These are phyloP conservation scores for Pythium plurisporium DNA, from an alignment of 352 stramenopile species.

Conservation along the genomic window DNA sequence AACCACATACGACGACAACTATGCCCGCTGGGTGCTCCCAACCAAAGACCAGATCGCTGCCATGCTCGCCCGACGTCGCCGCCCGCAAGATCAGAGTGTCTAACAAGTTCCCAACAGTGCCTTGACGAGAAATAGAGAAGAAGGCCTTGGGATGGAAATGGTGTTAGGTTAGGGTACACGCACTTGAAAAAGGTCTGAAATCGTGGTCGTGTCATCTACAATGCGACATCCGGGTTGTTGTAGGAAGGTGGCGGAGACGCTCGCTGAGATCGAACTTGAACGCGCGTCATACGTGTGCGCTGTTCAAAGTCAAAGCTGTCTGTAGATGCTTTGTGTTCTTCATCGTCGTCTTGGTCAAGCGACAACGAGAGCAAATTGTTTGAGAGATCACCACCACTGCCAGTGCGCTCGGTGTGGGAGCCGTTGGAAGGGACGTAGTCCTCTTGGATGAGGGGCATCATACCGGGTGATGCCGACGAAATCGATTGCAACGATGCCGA, in stretches of 20 bases:
- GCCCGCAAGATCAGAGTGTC: conserved; percentile 20
- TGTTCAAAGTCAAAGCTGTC: conserved; percentile 14
- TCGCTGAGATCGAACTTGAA: conserved; percentile 19
- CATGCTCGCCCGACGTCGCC: conserved; percentile 15
- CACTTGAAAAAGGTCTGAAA: conserved; percentile 6
- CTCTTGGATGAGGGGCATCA: conserved; percentile 49
- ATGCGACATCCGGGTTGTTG: conserved; percentile 33
- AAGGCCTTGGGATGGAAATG: not conserved
- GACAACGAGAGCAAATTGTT: conserved; percentile 54
- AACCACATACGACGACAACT: conserved; percentile 51
- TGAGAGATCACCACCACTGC: conserved; percentile 30
- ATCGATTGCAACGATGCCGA: conserved; percentile 37
- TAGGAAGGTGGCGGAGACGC: not conserved
- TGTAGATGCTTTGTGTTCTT: conserved; percentile 9
- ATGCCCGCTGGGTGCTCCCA: conserved; percentile 59
- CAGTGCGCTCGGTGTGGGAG: not conserved
- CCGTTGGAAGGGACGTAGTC: conserved; percentile 63
- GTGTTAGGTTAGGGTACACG: not conserved
- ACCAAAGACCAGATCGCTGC: conserved; percentile 57
- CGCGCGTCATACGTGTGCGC: conserved; percentile 9
- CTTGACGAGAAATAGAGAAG: not conserved
- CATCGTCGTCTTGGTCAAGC: conserved; percentile 21
- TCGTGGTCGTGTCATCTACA: conserved; percentile 20
- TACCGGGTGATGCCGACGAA: conserved; percentile 22
- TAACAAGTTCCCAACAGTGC: no score